Percentiles rank a stretch among this genome's conserved stretches.
These are phyloP conservation scores for Aspergillus sp. DNA, from an alignment of 2,329 filamentous ascomycete species.

Conservation along the genomic window DNA sequence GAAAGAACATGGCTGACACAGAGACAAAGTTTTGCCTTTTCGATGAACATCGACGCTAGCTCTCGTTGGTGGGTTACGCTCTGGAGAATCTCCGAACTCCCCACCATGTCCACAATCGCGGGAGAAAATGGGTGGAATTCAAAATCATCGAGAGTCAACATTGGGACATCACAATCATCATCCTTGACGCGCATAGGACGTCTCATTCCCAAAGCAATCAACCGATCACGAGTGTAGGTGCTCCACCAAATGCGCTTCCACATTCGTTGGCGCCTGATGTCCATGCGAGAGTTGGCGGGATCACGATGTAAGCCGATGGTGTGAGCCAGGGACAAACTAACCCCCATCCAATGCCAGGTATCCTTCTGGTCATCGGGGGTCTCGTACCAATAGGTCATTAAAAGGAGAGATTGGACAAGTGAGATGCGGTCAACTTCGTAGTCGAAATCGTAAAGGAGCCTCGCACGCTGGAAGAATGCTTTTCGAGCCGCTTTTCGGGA, in stretches of 20 bases:
- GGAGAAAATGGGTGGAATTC: conserved; percentile 70
- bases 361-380: conserved; percentile 96
- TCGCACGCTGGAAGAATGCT: conserved; percentile 83
- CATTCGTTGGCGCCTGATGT: conserved; percentile 69
- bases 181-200: conserved; percentile 89
- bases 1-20: conserved; percentile 87
- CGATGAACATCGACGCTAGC: conserved; percentile 83
- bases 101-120: conserved; percentile 65
- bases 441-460: conserved; percentile 92
- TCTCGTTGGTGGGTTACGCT: conserved; percentile 73
- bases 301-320: conserved; percentile 92
- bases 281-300: conserved; percentile 74
- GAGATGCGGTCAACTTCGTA: conserved; percentile 88
- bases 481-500: conserved; percentile 80
- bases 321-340: conserved; percentile 87
- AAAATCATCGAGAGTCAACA: conserved; percentile 82
- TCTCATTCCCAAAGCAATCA: conserved; percentile 91
- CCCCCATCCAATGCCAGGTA: conserved; percentile 98
- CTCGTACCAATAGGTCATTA: conserved; percentile 98
- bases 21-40: conserved; percentile 85
- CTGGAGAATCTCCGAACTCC: conserved; percentile 68
- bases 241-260: conserved; percentile 99
- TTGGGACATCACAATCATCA: conserved; percentile 89
- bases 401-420: conserved; percentile 80
- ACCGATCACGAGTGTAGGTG: conserved; percentile 89